Base-by-base conservation (phyloP, 2,329 filamentous ascomycete species). In the Botrytis deweyae region DNA sequence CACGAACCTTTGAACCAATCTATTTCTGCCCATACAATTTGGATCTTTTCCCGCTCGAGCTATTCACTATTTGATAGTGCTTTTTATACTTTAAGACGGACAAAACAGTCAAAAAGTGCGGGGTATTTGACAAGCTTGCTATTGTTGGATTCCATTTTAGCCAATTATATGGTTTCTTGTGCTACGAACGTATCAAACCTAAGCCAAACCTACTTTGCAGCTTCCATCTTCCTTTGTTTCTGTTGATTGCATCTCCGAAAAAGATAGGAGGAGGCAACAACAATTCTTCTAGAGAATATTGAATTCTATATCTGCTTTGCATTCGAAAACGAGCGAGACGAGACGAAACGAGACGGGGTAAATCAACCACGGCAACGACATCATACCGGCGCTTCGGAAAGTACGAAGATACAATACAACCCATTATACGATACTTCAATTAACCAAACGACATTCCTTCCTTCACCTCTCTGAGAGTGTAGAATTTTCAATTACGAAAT, bases 221-320 rank as follows among this genome's bases (percentile, higher is more conserved):
- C 71, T 72, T 61, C 64, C 36, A 40, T 62, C 46, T 62, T 68
- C 42, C 71, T 72, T 72, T 72, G 71, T 72, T 68, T 40, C 52
- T 72, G 63, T 62, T 69, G 52, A 72, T 61, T 69, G 8, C 22
- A 38, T 68, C 66, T 59, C 66, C 36, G 36, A 65, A 40, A 49
- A 33, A 55, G 46, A 62, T 3, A 68, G 40, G 29, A 62, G 55
- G 29, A 36, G 22, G 20, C 33, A 70, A 5, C 1, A 36, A n/a
- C 10, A 42, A 40, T 40, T 67, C 44, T 38, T 6, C 20, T 18
- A 20, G n/a, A 38, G 44, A n/a, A 10, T 58, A 33, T 58, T 68
- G 52, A 61, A 66, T 33, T 65, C n/a, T 58, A 64, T 67, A 63
- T 73, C 76, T 73, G 59, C 74, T 75, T 74, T 74, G 72, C 72